These are phyloP conservation scores for Sporothrix pseudoabietina DNA, from an alignment of 2,329 filamentous ascomycete genomes.

Conservation along the genomic window DNA sequence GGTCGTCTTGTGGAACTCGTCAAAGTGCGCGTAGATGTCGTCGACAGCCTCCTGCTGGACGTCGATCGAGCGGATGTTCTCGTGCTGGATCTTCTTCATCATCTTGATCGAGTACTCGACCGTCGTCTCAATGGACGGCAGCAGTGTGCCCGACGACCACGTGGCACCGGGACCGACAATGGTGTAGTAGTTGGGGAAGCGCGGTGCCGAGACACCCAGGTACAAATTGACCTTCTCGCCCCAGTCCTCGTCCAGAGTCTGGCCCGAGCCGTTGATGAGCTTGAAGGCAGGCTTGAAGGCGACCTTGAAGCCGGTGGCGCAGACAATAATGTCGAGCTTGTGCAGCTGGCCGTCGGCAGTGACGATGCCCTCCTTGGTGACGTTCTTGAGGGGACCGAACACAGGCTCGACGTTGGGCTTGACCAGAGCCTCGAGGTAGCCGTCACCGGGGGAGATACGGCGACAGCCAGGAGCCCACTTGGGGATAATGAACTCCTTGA, in stretches of 20 bases:
- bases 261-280: conserved; percentile 29
- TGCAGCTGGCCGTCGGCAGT: conserved; percentile 39
- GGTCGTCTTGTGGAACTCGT: conserved; percentile 49
- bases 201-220: conserved; percentile 32
- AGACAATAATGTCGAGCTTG: conserved; percentile 39
- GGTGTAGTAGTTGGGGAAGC: conserved; percentile 35
- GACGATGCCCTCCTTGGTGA: conserved; percentile 43
- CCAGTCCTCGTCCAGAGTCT: conserved; percentile 36
- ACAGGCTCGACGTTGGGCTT: conserved; percentile 50
- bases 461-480: conserved; percentile 50
- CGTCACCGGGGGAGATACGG: conserved; percentile 48
- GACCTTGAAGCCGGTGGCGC: conserved; percentile 46
- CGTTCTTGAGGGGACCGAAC: conserved; percentile 44
- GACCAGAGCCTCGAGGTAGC: conserved; percentile 49
- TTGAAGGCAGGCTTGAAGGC: conserved; percentile 42
- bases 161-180: conserved; percentile 32
- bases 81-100: conserved; percentile 50
- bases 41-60: conserved; percentile 51
- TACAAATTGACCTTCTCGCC: conserved; percentile 36
- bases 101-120: conserved; percentile 43
- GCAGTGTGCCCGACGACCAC: conserved; percentile 31
- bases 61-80: conserved; percentile 49
- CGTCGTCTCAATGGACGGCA: conserved; percentile 33
- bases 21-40: conserved; percentile 54
- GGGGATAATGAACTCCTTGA: conserved; percentile 50